A percentile compares a stretch with the other conserved stretches of the same genome.
phyloP scores from a whole-genome alignment of 306 rosid genomes.

The Cucurbita argyrosperma region DNA sequence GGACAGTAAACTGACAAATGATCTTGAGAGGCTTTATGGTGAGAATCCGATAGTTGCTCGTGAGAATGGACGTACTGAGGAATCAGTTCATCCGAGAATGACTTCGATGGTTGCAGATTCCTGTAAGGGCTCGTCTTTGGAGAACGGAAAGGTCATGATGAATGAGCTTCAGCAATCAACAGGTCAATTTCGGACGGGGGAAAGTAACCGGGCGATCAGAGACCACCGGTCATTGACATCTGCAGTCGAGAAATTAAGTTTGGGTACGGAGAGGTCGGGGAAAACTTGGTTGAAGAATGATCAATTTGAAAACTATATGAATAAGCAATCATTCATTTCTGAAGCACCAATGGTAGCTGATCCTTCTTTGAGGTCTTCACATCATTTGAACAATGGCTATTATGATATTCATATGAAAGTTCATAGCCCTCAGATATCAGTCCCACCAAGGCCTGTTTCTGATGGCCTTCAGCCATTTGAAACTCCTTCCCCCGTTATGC shows the following conservation, averaged over 20 bases:
- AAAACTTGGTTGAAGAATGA: conserved; percentile 5
- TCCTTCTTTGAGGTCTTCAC: conserved; percentile 12
- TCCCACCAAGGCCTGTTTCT: conserved; percentile 5
- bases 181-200: conserved; percentile 13
- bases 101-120: conserved; percentile 11
- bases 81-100: not conserved
- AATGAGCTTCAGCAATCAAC: conserved; percentile 10
- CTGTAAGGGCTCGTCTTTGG: conserved; percentile 10
- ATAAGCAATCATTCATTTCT: not conserved
- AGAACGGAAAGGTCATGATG: conserved; percentile 15
- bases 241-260: conserved; percentile 26
- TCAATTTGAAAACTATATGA: conserved; percentile 3
- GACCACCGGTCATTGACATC: conserved; percentile 24
- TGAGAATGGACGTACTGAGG: conserved; percentile 15
- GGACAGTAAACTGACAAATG: conserved; percentile 23
- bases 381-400: conserved; percentile 10
- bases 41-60: conserved; percentile 33
- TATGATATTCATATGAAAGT: conserved; percentile 10
- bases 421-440: conserved; percentile 10
- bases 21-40: conserved; percentile 33
- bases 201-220: conserved; percentile 8
- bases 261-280: conserved; percentile 1
- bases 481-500: conserved; percentile 9
- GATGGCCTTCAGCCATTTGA: conserved; percentile 7
- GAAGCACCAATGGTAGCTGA: conserved; percentile 9